These are phyloP conservation scores for Cyberlindnera bimundalis DNA, from an alignment of 805 yeast genomes.

Conservation along the genomic window DNA sequence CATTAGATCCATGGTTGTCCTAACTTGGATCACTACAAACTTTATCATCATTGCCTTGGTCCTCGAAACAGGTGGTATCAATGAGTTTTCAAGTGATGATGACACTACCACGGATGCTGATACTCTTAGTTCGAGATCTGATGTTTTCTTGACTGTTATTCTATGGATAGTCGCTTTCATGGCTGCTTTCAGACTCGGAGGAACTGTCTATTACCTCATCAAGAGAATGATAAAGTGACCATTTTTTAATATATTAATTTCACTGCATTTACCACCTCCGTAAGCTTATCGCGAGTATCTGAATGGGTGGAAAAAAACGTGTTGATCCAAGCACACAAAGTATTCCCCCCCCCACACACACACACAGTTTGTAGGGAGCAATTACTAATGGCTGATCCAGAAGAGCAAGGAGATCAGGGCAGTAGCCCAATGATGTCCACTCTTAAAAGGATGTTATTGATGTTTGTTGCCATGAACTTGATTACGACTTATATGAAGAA, in stretches of 20 bases:
- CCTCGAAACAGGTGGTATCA: slow-evolving; percentile 77
- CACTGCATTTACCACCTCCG: too few relatives aligned
- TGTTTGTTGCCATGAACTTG: slow-evolving; percentile 14
- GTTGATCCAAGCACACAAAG: too few relatives aligned
- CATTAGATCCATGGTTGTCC: slow-evolving; percentile 83
- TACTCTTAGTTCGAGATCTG: slow-evolving; percentile 38
- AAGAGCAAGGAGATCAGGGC: slow-evolving; percentile 1
- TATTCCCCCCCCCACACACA: too few relatives aligned
- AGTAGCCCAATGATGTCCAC: slow-evolving; percentile 7
- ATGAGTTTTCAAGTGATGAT: slow-evolving; percentile 29
- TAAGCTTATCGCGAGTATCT: too few relatives aligned
- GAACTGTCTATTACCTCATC: slow-evolving; percentile 60
- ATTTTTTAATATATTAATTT: background rate
- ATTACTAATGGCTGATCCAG: slow-evolving; percentile 4
- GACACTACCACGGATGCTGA: slow-evolving; percentile 6
- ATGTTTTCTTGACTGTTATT: slow-evolving; percentile 74
- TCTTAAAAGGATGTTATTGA: slow-evolving; percentile 11
- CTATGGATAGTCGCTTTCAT: slow-evolving; percentile 91
- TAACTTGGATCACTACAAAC: slow-evolving; percentile 86
- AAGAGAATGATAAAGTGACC: slow-evolving; percentile 29
- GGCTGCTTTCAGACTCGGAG: slow-evolving; percentile 79
- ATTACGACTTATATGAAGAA: slow-evolving; percentile 4
- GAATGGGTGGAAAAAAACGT: too few relatives aligned
- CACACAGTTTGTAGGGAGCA: too few relatives aligned
- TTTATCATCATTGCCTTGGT: slow-evolving; percentile 80